Evolutionary conservation across 2,329 filamentous ascomycete genomes (phyloP).

Genomic region (Trichoderma endophyticum): DNA sequence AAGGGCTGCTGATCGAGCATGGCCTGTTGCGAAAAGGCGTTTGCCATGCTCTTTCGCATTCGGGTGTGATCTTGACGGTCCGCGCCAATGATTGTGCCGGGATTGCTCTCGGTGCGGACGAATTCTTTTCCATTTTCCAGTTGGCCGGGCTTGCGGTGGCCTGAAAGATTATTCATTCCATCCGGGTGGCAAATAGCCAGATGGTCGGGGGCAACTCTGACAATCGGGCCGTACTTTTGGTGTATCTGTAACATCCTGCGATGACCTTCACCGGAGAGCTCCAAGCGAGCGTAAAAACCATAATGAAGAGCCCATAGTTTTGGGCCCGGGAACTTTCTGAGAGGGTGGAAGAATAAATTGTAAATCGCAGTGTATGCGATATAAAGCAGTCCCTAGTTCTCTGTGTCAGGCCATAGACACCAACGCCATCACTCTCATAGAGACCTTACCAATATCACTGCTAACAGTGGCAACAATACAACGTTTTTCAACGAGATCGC

Average conservation of each 20-base stretch:
- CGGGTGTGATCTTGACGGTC: conserved; percentile 23
- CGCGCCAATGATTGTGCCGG: conserved; percentile 21
- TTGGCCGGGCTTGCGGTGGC: conserved; percentile 21
- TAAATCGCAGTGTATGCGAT: neutral
- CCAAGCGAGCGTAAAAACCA: neutral
- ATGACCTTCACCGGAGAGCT: neutral
- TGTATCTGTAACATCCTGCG: neutral
- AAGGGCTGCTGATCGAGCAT: conserved; percentile 32
- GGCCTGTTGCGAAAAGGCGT: conserved; percentile 30
- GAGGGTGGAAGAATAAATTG: conserved; percentile 18
- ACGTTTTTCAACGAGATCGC: neutral
- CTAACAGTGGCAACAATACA: neutral
- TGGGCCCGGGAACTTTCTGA: conserved; percentile 6
- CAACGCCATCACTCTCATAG: neutral
- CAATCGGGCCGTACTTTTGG: conserved; percentile 12
- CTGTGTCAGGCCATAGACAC: neutral
- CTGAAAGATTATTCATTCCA: conserved; percentile 21
- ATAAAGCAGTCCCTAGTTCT: conserved; percentile 3
- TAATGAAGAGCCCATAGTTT: conserved; percentile 5
- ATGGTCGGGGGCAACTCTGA: conserved; percentile 2
- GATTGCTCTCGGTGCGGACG: neutral
- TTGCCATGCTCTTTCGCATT: conserved; percentile 26
- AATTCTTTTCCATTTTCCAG: conserved; percentile 17
- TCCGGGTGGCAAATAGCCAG: conserved; percentile 1
- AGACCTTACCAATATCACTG: neutral